A percentile compares a stretch with the other conserved stretches of the same genome.
These are phyloP conservation scores for Leishmania lainsoni DNA, from an alignment of 208 protist genomes.

Conservation along the genomic window DNA sequence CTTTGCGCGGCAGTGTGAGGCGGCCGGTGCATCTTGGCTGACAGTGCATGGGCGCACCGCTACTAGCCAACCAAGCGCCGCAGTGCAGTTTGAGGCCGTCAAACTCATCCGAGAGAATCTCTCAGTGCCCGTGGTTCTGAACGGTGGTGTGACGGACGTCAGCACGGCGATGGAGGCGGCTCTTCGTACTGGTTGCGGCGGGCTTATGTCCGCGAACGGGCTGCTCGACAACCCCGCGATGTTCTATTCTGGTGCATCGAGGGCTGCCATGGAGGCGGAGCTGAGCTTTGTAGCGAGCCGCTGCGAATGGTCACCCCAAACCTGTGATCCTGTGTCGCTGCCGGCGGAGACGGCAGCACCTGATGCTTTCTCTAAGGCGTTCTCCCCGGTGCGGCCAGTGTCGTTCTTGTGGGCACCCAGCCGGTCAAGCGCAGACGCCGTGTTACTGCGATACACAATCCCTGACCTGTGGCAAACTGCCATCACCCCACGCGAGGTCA, in stretches of 20 bases:
- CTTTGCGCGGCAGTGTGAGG: constrained; percentile 80
- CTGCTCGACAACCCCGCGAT: constrained; percentile 86
- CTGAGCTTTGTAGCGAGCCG: constrained; percentile 6
- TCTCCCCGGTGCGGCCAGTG: constrained; percentile 19
- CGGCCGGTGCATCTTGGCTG: constrained; percentile 79
- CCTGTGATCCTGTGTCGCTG: not conserved
- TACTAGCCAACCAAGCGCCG: constrained; percentile 44
- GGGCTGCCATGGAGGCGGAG: not conserved
- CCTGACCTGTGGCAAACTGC: constrained; percentile 31
- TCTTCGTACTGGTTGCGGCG: constrained; percentile 57
- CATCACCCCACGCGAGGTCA: constrained; percentile 62
- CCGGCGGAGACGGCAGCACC: not conserved
- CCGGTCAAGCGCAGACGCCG: not conserved
- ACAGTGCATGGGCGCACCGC: constrained; percentile 90
- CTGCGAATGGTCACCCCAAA: not conserved
- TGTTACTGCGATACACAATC: constrained; percentile 16
- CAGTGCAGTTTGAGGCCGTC: constrained; percentile 68
- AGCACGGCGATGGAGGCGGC: constrained; percentile 51
- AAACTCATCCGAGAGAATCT: constrained; percentile 63
- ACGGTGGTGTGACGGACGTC: constrained; percentile 76
- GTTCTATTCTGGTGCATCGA: constrained; percentile 38
- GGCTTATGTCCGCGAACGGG: constrained; percentile 82
- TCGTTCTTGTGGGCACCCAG: constrained; percentile 25
- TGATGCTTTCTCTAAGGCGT: not conserved
- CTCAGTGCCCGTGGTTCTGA: constrained; percentile 78